Evolutionary conservation across 495 filamentous ascomycete genomes (phyloP).

Genomic region (Penicillium arizonense): DNA sequence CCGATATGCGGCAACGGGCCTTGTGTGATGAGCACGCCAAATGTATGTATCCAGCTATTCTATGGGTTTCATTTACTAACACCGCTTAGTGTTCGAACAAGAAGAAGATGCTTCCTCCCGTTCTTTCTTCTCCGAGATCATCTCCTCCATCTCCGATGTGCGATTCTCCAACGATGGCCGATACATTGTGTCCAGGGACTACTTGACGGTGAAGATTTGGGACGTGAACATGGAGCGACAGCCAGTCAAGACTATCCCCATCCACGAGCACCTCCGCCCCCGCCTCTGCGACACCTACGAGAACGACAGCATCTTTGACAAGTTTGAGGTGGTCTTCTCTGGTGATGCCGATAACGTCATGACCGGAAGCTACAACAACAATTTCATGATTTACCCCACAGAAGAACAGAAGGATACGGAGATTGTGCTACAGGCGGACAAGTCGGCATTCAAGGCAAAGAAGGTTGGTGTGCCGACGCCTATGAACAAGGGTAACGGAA

Average conservation of each 20-base stretch:
- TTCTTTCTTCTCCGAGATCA: constrained; percentile 99
- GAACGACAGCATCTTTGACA: constrained; percentile 99
- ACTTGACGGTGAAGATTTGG: constrained; percentile 99
- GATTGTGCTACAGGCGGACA: constrained; percentile 95
- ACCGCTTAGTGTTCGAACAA: constrained; percentile 83
- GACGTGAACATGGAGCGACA: constrained; percentile 98
- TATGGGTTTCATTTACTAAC: constrained; percentile 8
- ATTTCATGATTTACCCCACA: constrained; percentile 99
- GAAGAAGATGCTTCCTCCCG: constrained; percentile 98
- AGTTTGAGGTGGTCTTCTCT: constrained; percentile 98
- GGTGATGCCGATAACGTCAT: constrained; percentile 98
- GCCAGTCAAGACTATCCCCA: constrained; percentile 96
- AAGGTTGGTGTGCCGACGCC: constrained; percentile 97
- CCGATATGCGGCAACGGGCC: constrained; percentile 95
- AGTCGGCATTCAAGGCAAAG: constrained; percentile 99
- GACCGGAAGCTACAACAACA: constrained; percentile 99
- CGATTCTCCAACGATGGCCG: constrained; percentile 94
- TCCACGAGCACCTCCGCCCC: constrained; percentile 94
- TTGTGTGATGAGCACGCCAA: constrained; percentile 95
- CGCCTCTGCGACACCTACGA: constrained; percentile 97
- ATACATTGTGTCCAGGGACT: constrained; percentile 96
- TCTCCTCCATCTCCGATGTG: constrained; percentile 98
- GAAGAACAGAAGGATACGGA: constrained; percentile 95
- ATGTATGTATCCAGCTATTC: constrained; percentile 54
- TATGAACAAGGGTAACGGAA: constrained; percentile 84